These are phyloP conservation scores for Oryza brachyantha DNA, from an alignment of 176 grass and related monocot genomes.

Conservation along the genomic window DNA sequence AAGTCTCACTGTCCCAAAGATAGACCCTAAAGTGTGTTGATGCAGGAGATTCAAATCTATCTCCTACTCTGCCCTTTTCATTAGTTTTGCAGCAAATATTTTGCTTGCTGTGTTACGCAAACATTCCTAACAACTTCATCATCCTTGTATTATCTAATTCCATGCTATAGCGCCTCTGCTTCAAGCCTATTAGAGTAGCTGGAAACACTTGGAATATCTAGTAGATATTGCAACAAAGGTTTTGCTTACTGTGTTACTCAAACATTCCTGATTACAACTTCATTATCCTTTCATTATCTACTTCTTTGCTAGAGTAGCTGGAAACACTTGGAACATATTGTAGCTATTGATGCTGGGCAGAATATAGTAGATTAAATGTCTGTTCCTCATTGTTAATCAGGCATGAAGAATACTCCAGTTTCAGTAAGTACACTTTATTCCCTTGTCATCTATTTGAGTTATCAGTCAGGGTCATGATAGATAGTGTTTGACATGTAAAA, in stretches of 20 bases:
- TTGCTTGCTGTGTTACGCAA: background rate
- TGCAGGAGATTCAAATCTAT: background rate
- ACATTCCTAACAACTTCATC: background rate
- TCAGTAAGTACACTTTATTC: background rate
- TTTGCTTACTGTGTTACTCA: background rate
- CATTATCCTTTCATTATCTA: no score
- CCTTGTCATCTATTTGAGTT: background rate
- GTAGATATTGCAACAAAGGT: background rate
- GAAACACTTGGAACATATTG: background rate
- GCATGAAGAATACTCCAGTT: background rate
- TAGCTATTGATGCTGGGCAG: background rate
- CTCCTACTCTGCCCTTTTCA: background rate
- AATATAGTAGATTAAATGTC: background rate
- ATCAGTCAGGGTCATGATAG: background rate
- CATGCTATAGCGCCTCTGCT: background rate
- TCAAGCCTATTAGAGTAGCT: background rate
- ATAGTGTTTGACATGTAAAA: constrained; percentile 2
- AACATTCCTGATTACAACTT: background rate
- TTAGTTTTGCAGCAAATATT: background rate
- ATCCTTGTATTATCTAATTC: background rate
- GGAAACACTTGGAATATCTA: no score
- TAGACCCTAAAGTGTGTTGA: background rate
- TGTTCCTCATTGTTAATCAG: background rate
- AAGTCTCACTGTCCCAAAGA: background rate
- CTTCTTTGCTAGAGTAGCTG: background rate